Evolutionary conservation across 2,329 filamentous ascomycete genomes (phyloP), one percentile per base, ranked within the genome.

Genomic region (Scorias spongiosa): DNA sequence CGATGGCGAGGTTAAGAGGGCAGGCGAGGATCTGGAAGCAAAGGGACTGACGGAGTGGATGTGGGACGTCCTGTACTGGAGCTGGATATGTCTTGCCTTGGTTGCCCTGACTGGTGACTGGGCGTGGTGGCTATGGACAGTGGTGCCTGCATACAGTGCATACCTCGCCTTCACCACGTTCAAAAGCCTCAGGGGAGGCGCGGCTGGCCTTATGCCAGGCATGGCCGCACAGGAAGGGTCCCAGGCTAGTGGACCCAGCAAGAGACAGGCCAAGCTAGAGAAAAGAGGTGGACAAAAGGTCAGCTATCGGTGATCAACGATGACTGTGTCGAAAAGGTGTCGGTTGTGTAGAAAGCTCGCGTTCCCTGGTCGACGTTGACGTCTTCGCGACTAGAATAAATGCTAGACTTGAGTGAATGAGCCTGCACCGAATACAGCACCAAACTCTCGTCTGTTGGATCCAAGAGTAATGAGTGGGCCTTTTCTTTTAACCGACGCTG

Each of bases 51-150:
- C 89, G 10, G 91, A 95, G 66, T 96, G 93, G 70, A 85, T 96
- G 82, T 98, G 93, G 74, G 91, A 98, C 66, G 76, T 94, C 41
- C 70, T 94, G 43, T 96, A 94, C 76, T 86, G 93, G 67, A 95
- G 87, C 0, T 95, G 88, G 80, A 79, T 76, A 10, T 83, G 80
- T 43, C 68, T 85, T 36, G 64, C 80, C 8, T 63, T 81, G n/a
- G 87, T 81, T 11, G 73, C 81, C 12, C 50, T 93, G 26, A 75
- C 89, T 40, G 91, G 91, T 3, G 87, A 95, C 61, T 81, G 81
- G 67, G 84, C 69, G 2, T 84, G 80, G 80, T 76, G 76, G 69
- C 51, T 77, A 30, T 83, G 74, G 63, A 57, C 51, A 3, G 57
- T 65, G 0, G 60, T 71, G n/a, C 69, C 69, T 2, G 42, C 34